phyloP scores from a whole-genome alignment of 306 rosid genomes.

The Astragalus membranaceus region DNA sequence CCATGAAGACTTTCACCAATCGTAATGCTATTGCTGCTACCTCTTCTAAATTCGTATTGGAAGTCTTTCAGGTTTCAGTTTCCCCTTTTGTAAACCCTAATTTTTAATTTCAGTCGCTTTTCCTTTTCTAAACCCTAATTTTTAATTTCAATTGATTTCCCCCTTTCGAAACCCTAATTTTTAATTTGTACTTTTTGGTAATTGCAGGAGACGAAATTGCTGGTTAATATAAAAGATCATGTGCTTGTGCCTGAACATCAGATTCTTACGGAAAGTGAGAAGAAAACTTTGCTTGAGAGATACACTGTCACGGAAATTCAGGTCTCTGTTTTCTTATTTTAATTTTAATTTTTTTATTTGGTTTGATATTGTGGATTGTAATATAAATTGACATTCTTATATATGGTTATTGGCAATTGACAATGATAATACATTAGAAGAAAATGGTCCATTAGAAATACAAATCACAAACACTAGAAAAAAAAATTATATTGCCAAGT shows the following conservation, averaged over 20 bases:
- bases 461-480: too few relatives aligned
- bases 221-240: slow-evolving; percentile 61
- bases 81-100: too few relatives aligned
- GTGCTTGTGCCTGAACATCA: slow-evolving; percentile 76
- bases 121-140: neutral
- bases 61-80: slow-evolving; percentile 58
- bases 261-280: slow-evolving; percentile 51
- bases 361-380: too few relatives aligned
- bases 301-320: slow-evolving; percentile 82
- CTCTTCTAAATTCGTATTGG: slow-evolving; percentile 45
- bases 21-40: slow-evolving; percentile 45
- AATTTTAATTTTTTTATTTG: too few relatives aligned
- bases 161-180: too few relatives aligned
- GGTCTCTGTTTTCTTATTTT: slow-evolving; percentile 31
- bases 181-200: neutral
- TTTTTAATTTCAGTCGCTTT: too few relatives aligned
- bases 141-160: too few relatives aligned
- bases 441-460: too few relatives aligned
- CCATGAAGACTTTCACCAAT: slow-evolving; percentile 42
- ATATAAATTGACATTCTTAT: too few relatives aligned
- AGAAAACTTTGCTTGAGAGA: slow-evolving; percentile 75
- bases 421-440: too few relatives aligned
- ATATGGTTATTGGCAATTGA: too few relatives aligned
- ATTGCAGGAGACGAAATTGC: slow-evolving; percentile 63
- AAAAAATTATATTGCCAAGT: neutral